phyloP scores from a whole-genome alignment of 2,329 filamentous ascomycete species.

The Scedosporium boydii region DNA sequence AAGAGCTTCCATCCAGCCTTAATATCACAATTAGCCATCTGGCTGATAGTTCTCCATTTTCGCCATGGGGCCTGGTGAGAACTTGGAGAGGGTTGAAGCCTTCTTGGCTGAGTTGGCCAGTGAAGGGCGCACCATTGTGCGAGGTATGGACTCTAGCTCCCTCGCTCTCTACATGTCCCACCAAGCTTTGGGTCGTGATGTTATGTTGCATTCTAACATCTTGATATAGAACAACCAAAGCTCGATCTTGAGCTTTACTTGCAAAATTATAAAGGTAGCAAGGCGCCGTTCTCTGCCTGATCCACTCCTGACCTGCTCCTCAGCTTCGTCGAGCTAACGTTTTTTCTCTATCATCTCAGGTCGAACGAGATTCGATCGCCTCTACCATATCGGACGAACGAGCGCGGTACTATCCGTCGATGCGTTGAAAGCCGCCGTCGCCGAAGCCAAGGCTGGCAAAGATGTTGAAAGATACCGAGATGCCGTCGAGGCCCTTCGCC shows the following conservation, averaged over 20 bases:
- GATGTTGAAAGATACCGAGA: constrained; percentile 65
- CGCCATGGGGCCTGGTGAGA: background rate
- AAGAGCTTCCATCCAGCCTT: background rate
- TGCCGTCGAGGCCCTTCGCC: constrained; percentile 54
- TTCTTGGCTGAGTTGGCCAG: constrained; percentile 39
- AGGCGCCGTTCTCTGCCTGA: background rate
- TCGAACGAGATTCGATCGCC: constrained; percentile 69
- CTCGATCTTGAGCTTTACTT: constrained; percentile 90
- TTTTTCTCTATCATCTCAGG: constrained; percentile 37
- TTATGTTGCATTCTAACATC: background rate
- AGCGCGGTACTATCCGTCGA: constrained; percentile 70
- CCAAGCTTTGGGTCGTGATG: background rate
- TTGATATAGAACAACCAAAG: constrained; percentile 60
- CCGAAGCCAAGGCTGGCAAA: constrained; percentile 65
- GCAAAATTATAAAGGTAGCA: constrained; percentile 72
- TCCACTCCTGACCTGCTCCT: background rate
- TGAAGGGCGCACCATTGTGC: constrained; percentile 36
- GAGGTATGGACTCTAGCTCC: constrained; percentile 23
- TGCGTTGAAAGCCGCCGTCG: constrained; percentile 67
- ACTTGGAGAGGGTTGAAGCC: background rate
- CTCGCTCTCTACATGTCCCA: background rate
- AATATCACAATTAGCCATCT: background rate
- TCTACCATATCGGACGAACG: constrained; percentile 70
- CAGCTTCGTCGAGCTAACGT: background rate
- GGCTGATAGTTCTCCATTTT: background rate